A percentile compares a stretch with the other conserved stretches of the same genome.
Evolutionary conservation across 139 green algal genomes (phyloP).

Genomic region (Astrephomene gubernaculifera): DNA sequence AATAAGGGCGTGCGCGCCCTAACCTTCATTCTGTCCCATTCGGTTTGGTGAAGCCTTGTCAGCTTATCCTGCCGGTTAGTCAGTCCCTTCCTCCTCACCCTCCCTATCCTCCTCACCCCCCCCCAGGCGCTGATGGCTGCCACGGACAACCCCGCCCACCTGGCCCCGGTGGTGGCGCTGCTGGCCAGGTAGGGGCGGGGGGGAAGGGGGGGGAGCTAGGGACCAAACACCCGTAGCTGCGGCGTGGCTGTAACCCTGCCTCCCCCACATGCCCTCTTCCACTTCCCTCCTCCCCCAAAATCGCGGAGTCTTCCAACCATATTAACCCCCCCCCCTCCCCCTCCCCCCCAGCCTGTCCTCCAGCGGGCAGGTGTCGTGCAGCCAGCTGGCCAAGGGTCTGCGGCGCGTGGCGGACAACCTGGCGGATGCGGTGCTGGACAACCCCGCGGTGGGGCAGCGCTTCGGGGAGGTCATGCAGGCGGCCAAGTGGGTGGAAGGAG

Average conservation of each 20-base stretch:
- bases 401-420: conserved; percentile 76
- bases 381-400: conserved; percentile 83
- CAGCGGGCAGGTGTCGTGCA: conserved; percentile 68
- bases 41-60: too few species aligned
- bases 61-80: too few species aligned
- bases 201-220: neutral
- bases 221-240: neutral
- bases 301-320: too few species aligned
- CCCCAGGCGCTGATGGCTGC: conserved; percentile 37
- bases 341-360: conserved; percentile 50
- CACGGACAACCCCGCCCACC: conserved; percentile 51
- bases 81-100: too few species aligned
- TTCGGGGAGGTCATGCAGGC: conserved; percentile 1
- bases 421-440: conserved; percentile 81
- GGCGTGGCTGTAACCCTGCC: neutral
- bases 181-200: conserved; percentile 54
- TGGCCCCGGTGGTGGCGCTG: conserved; percentile 65
- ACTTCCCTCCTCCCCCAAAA: neutral
- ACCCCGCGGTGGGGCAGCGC: conserved; percentile 63
- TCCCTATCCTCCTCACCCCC: too few species aligned
- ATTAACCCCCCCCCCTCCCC: neutral
- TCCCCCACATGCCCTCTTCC: neutral
- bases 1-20: too few species aligned
- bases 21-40: too few species aligned
- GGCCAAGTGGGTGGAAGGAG: conserved; percentile 46